These are phyloP conservation scores for Fomitopsis pulvina DNA, from an alignment of 768 basidiomycete genomes.

Conservation along the genomic window DNA sequence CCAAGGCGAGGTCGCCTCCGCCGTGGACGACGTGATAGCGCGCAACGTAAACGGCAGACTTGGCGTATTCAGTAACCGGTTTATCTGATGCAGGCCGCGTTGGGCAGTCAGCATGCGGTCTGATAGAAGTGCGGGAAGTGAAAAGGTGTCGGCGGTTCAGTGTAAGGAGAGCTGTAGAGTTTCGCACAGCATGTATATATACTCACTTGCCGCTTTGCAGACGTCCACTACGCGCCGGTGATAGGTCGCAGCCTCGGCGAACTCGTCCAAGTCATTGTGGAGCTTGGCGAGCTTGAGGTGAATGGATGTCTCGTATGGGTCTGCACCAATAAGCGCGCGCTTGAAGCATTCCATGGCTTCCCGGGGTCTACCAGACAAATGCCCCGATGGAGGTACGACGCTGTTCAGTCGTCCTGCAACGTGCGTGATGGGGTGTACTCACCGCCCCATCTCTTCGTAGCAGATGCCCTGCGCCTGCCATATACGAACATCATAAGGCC, in stretches of 20 bases:
- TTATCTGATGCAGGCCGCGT: slow-evolving; percentile 37
- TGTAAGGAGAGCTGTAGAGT: not conserved
- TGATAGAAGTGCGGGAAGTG: not conserved
- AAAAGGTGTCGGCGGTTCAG: not conserved
- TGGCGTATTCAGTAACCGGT: slow-evolving; percentile 71
- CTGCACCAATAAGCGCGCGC: slow-evolving; percentile 79
- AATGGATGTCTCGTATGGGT: slow-evolving; percentile 68
- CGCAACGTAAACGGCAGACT: slow-evolving; percentile 80
- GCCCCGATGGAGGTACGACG: not conserved
- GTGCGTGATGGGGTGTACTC: slow-evolving; percentile 14
- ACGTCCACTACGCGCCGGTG: slow-evolving; percentile 78
- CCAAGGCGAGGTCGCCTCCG: slow-evolving; percentile 61
- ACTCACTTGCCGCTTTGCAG: slow-evolving; percentile 54
- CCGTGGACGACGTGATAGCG: slow-evolving; percentile 63
- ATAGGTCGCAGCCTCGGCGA: slow-evolving; percentile 64
- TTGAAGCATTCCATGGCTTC: slow-evolving; percentile 92
- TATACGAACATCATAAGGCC: slow-evolving; percentile 92
- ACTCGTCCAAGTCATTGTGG: slow-evolving; percentile 60
- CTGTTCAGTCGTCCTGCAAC: not conserved
- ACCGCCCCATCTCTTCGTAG: slow-evolving; percentile 90
- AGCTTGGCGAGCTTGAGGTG: slow-evolving; percentile 70
- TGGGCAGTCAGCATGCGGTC: slow-evolving; percentile 11
- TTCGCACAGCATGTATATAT: slow-evolving; percentile 2
- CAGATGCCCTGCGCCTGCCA: slow-evolving; percentile 95
- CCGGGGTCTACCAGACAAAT: slow-evolving; percentile 43